Percentiles rank a stretch among this genome's conserved stretches.
These are phyloP conservation scores for Solanum corneliomulleri DNA, from an alignment of 257 asterid genomes.

Conservation along the genomic window DNA sequence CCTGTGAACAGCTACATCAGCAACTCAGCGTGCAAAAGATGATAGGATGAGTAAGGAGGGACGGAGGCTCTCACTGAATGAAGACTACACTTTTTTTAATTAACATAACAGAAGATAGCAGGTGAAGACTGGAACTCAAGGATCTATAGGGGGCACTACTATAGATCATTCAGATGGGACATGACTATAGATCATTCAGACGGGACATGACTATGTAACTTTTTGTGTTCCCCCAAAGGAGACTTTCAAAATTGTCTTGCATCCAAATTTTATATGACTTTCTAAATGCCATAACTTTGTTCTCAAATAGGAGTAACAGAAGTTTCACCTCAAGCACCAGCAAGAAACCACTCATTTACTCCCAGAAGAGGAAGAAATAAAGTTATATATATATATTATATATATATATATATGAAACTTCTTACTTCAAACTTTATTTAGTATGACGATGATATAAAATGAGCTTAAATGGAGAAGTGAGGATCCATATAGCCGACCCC, in stretches of 20 bases:
- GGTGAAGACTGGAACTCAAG: not conserved
- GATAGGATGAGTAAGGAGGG: not conserved
- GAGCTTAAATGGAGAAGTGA: not conserved
- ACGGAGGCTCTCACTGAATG: not conserved
- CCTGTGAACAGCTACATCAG: constrained; percentile 41
- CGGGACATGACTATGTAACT: not conserved
- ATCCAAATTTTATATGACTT: not conserved
- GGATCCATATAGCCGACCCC: not conserved
- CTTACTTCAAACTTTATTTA: not conserved
- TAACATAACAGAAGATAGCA: not conserved
- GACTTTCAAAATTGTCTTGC: not conserved
- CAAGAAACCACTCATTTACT: not conserved
- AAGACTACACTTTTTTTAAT: not conserved
- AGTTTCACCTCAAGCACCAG: not conserved
- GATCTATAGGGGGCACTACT: not conserved
- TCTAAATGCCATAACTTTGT: not conserved
- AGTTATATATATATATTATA: not conserved
- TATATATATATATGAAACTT: not conserved
- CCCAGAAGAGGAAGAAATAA: not conserved
- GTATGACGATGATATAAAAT: not conserved
- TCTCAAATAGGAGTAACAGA: not conserved
- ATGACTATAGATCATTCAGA: not conserved
- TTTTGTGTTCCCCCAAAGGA: not conserved
- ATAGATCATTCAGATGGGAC: not conserved
- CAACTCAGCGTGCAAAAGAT: not conserved